A percentile compares a stretch with the other conserved stretches of the same genome.
These are phyloP conservation scores for Fusarium sp. DNA, from an alignment of 2,329 filamentous ascomycete genomes.

Conservation along the genomic window DNA sequence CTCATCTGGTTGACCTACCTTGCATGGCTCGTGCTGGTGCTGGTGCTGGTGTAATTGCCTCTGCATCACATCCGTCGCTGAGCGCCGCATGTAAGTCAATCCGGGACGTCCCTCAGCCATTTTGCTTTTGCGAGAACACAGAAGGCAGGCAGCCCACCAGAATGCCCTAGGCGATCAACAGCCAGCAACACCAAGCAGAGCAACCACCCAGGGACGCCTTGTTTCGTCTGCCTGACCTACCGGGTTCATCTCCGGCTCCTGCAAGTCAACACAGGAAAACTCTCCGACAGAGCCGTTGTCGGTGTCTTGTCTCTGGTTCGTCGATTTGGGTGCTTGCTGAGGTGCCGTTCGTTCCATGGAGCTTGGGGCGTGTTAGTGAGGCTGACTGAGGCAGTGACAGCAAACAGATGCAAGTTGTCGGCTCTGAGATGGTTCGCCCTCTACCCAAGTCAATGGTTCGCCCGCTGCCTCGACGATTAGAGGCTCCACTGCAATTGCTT, in stretches of 20 bases:
- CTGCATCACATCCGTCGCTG: slow-evolving; percentile 9
- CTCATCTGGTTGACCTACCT: slow-evolving; percentile 20
- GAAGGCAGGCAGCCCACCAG: slow-evolving; percentile 10
- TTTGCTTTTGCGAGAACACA: neutral
- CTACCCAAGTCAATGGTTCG: slow-evolving; percentile 17
- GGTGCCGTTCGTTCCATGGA: neutral
- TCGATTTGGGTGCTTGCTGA: slow-evolving; percentile 12
- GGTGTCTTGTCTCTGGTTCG: slow-evolving; percentile 3
- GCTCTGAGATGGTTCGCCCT: slow-evolving; percentile 1
- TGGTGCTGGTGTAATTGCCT: slow-evolving; percentile 14
- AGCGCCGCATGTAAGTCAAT: slow-evolving; percentile 1
- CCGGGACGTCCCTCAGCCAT: neutral
- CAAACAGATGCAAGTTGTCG: slow-evolving; percentile 6
- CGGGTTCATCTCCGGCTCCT: slow-evolving; percentile 28
- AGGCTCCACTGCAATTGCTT: neutral
- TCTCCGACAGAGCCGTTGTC: slow-evolving; percentile 15
- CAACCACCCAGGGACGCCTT: slow-evolving; percentile 18
- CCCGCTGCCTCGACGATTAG: slow-evolving; percentile 11
- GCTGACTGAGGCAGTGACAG: slow-evolving; percentile 26
- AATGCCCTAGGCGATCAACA: slow-evolving; percentile 6
- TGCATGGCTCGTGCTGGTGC: neutral
- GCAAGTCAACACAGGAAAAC: slow-evolving; percentile 14
- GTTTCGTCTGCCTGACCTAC: slow-evolving; percentile 22
- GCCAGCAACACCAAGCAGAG: slow-evolving; percentile 17
- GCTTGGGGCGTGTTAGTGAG: slow-evolving; percentile 23